These are phyloP conservation scores for Pseudevernia furfuracea DNA, from an alignment of 495 filamentous ascomycete species.

Conservation along the genomic window DNA sequence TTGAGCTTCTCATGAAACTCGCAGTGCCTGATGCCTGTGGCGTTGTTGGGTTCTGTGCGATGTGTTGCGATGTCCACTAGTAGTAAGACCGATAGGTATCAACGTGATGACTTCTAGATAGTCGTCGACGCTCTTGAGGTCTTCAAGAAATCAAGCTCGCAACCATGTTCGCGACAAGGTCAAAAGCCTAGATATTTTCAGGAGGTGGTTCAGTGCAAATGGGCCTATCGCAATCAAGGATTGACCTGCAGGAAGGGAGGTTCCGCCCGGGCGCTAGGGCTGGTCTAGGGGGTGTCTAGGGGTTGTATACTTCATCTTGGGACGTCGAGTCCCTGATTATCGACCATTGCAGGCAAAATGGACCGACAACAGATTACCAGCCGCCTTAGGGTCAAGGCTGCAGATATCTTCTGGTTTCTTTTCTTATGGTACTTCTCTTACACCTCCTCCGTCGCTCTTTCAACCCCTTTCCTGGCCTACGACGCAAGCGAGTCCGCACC, in stretches of 20 bases:
- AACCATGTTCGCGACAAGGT: not conserved
- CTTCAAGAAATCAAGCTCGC: not conserved
- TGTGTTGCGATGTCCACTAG: not conserved
- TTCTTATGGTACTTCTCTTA: not conserved
- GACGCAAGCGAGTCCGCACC: not conserved
- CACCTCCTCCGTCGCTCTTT: not conserved
- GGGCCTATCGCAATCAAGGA: not conserved
- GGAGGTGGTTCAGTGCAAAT: not conserved
- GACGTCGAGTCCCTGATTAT: not conserved
- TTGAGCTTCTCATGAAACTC: slow-evolving; percentile 11
- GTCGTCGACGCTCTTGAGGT: not conserved
- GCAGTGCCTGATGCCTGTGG: not conserved
- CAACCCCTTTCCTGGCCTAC: not conserved
- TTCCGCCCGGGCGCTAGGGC: not conserved
- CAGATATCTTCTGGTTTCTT: not conserved
- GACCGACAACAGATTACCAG: not conserved
- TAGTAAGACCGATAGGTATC: not conserved
- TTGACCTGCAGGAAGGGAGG: slow-evolving; percentile 1
- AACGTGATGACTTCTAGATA: not conserved
- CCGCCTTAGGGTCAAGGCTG: not conserved
- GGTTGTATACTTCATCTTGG: not conserved
- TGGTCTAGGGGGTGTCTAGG: not conserved
- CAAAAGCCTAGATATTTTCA: not conserved
- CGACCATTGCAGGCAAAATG: not conserved
- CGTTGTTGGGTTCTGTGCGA: not conserved